A percentile compares a stretch with the other conserved stretches of the same genome.
Evolutionary conservation across 176 grass and related monocot genomes (phyloP).

Genomic region (Musa schizocarpa): DNA sequence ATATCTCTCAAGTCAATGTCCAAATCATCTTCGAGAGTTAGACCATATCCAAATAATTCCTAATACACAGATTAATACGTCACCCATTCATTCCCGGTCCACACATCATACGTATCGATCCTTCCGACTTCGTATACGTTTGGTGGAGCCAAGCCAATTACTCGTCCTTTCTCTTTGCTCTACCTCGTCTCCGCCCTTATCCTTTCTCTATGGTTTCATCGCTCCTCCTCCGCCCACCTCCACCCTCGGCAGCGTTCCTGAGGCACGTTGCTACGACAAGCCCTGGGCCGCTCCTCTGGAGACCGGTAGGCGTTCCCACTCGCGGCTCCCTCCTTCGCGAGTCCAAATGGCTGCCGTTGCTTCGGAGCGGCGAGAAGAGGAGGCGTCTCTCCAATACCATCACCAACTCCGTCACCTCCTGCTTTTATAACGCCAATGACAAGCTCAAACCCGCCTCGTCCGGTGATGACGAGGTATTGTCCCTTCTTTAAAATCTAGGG

Average conservation of each 20-base stretch:
- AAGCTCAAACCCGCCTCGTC: background rate
- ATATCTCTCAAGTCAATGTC: too few relatives aligned
- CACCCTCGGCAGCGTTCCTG: background rate
- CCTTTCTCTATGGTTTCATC: background rate
- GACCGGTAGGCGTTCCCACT: background rate
- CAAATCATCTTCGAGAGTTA: too few relatives aligned
- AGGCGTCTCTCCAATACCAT: background rate
- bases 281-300: background rate
- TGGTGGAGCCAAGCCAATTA: too few relatives aligned
- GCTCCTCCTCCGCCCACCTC: constrained; percentile 1
- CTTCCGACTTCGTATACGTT: too few relatives aligned
- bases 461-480: background rate
- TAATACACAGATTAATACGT: too few relatives aligned
- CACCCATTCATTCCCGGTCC: too few relatives aligned
- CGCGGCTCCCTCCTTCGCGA: background rate
- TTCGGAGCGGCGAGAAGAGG: background rate
- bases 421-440: constrained; percentile 22
- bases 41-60: too few relatives aligned
- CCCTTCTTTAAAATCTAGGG: background rate
- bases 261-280: background rate
- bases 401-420: background rate
- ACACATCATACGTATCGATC: too few relatives aligned
- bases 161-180: too few relatives aligned
- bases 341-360: background rate
- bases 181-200: background rate